Percentiles rank a stretch among this genome's conserved stretches.
phyloP scores from a whole-genome alignment of 805 yeast genomes.

The Jamesozyma rosinii region DNA sequence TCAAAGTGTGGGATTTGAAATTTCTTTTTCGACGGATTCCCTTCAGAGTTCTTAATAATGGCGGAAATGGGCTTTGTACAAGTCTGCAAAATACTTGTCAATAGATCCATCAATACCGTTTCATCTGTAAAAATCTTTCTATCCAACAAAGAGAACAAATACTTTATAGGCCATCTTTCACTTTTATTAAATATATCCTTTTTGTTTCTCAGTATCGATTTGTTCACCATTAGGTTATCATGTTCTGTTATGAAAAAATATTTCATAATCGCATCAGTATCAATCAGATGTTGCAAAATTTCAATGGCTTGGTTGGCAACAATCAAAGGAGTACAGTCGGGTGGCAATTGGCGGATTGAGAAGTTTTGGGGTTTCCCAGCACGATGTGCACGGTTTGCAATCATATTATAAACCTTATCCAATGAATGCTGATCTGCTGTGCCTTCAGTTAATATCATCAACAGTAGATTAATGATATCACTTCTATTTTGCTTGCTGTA shows the following conservation, averaged over 20 bases:
- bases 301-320: conserved; percentile 75
- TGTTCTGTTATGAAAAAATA: conserved; percentile 75
- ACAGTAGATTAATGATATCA: conserved; percentile 59
- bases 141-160: conserved; percentile 53
- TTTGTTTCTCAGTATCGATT: conserved; percentile 27
- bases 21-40: conserved; percentile 22
- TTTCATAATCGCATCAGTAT: conserved; percentile 56
- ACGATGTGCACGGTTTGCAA: conserved; percentile 42
- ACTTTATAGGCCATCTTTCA: conserved; percentile 62
- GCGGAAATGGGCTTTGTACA: conserved; percentile 64
- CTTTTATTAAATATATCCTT: conserved; percentile 30
- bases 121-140: conserved; percentile 60
- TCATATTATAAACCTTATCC: conserved; percentile 50
- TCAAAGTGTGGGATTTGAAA: conserved; percentile 55
- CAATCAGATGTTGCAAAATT: conserved; percentile 60
- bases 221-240: conserved; percentile 38
- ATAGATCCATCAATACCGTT: conserved; percentile 62
- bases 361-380: conserved; percentile 9
- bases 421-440: conserved; percentile 48
- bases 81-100: conserved; percentile 66
- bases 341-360: conserved; percentile 35
- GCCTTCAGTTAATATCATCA: conserved; percentile 73
- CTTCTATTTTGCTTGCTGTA: conserved; percentile 68
- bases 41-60: conserved; percentile 37
- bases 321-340: conserved; percentile 54